These are phyloP conservation scores for Arthroderma sp. DNA, from an alignment of 2,329 filamentous ascomycete species.

Conservation along the genomic window DNA sequence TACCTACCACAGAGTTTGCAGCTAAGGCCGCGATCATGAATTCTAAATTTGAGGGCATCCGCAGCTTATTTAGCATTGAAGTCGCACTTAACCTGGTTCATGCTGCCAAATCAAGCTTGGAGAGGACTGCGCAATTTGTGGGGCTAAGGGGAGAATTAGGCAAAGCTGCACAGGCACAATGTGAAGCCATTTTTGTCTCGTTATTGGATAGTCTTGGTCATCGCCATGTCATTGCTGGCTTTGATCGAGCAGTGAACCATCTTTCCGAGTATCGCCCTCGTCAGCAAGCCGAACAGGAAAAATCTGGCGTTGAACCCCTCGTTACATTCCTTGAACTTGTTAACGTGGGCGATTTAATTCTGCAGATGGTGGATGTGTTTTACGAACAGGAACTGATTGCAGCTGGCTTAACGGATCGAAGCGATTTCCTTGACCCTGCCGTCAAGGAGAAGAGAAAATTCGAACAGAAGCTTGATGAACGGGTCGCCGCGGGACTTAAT, in stretches of 20 bases:
- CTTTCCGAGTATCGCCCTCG: conserved; percentile 84
- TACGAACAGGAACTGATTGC: conserved; percentile 87
- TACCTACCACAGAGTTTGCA: conserved; percentile 79
- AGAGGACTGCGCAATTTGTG: conserved; percentile 73
- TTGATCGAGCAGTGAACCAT: conserved; percentile 84
- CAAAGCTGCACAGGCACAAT: conserved; percentile 75
- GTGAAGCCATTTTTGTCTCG: conserved; percentile 74
- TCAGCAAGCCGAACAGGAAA: conserved; percentile 54
- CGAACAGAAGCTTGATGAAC: conserved; percentile 96
- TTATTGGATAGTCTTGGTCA: conserved; percentile 74
- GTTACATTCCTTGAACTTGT: conserved; percentile 95
- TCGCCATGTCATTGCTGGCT: conserved; percentile 81
- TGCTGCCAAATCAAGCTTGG: conserved; percentile 73
- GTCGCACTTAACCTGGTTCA: conserved; percentile 84
- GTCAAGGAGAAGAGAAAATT: conserved; percentile 96
- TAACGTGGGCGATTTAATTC: conserved; percentile 93
- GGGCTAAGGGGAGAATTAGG: conserved; percentile 66
- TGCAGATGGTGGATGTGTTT: conserved; percentile 98
- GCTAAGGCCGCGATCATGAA: conserved; percentile 98
- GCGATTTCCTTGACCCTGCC: conserved; percentile 87
- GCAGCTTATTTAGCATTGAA: conserved; percentile 90
- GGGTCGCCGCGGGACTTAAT: conserved; percentile 86
- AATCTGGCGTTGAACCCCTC: conserved; percentile 69
- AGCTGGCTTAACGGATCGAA: conserved; percentile 72
- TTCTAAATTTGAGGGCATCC: conserved; percentile 84